Percentiles rank a stretch among this genome's conserved stretches.
phyloP scores from a whole-genome alignment of 306 rosid species.

The Inga oerstediana region DNA sequence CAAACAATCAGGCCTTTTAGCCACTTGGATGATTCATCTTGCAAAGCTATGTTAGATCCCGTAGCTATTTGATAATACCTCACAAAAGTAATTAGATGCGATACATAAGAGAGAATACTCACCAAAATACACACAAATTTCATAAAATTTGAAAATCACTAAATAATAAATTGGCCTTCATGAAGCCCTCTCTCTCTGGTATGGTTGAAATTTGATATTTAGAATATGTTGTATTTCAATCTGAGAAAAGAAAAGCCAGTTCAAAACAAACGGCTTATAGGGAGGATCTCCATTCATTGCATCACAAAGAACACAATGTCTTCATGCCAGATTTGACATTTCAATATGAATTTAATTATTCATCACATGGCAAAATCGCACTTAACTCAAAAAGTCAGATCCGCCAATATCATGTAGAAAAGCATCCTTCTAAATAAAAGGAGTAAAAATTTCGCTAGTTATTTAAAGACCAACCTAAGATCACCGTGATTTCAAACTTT shows the following conservation, averaged over 20 bases:
- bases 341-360: not conserved
- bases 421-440: conserved; percentile 31
- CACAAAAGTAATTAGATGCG: no score
- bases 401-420: not conserved
- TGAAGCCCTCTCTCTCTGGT: no score
- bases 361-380: not conserved
- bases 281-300: not conserved
- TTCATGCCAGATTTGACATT: not conserved
- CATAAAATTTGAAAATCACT: not conserved
- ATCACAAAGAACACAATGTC: not conserved
- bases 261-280: not conserved
- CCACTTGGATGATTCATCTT: not conserved
- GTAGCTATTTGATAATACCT: not conserved
- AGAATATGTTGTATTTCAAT: not conserved
- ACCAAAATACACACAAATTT: not conserved
- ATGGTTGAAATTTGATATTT: no score
- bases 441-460: conserved; percentile 15
- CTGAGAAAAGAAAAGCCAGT: not conserved
- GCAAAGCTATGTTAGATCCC: not conserved
- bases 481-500: conserved; percentile 42
- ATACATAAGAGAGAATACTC: not conserved
- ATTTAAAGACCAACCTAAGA: conserved; percentile 33
- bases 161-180: no score
- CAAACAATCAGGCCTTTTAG: not conserved
- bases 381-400: not conserved